Evolutionary conservation across 2,329 filamentous ascomycete species (phyloP).

Genomic region (Diaporthe australafricana): DNA sequence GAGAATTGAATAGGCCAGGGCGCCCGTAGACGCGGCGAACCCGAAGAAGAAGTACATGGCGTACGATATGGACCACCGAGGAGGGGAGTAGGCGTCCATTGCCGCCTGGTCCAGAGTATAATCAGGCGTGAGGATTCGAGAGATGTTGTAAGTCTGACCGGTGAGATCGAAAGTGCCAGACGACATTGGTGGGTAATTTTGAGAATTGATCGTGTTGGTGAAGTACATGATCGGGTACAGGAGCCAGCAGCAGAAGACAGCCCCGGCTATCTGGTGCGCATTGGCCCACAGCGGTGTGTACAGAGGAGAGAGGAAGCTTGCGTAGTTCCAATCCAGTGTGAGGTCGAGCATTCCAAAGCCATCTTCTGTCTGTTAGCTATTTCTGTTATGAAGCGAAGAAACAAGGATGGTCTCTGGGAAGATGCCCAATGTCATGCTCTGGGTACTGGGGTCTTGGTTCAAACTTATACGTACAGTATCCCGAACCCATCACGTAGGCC

Average conservation of each 20-base stretch:
- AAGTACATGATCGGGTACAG: slow-evolving; percentile 43
- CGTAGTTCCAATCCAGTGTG: slow-evolving; percentile 46
- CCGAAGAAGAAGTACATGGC: slow-evolving; percentile 49
- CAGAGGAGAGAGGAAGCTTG: slow-evolving; percentile 39
- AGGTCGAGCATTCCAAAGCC: slow-evolving; percentile 48
- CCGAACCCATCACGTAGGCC: slow-evolving; percentile 46
- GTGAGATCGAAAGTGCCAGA: slow-evolving; percentile 43
- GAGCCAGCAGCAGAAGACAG: slow-evolving; percentile 39
- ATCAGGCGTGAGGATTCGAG: slow-evolving; percentile 42
- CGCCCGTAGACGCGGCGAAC: slow-evolving; percentile 47
- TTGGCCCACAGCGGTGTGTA: slow-evolving; percentile 43
- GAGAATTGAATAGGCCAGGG: slow-evolving; percentile 45
- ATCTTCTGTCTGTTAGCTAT: slow-evolving; percentile 7
- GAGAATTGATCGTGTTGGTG: slow-evolving; percentile 39
- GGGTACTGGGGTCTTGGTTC: neutral
- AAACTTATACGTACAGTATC: slow-evolving; percentile 30
- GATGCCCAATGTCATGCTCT: neutral
- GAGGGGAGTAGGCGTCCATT: slow-evolving; percentile 43
- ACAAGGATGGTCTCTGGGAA: no score
- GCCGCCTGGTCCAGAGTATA: slow-evolving; percentile 45
- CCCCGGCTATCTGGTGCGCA: slow-evolving; percentile 38
- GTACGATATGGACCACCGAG: slow-evolving; percentile 45
- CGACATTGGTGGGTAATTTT: slow-evolving; percentile 41
- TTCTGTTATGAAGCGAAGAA: neutral
- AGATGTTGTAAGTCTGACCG: slow-evolving; percentile 45